A percentile compares a stretch with the other conserved stretches of the same genome.
Evolutionary conservation across 345 rosid species (phyloP).

Genomic region (Rhizophora apiculata): DNA sequence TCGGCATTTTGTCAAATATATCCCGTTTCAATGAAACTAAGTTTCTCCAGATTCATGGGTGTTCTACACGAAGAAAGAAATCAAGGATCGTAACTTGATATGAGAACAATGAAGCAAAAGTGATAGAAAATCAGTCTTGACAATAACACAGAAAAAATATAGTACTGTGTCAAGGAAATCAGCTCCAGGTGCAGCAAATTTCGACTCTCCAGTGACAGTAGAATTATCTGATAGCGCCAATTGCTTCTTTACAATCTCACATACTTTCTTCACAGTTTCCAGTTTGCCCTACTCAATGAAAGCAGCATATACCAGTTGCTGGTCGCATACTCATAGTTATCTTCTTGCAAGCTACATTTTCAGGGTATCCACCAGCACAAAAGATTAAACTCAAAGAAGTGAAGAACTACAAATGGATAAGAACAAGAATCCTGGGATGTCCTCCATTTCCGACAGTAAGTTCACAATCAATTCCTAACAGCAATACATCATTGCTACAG

Average conservation of each 20-base stretch:
- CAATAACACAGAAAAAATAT: not conserved
- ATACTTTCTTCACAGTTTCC: slow-evolving; percentile 40
- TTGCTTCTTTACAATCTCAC: slow-evolving; percentile 48
- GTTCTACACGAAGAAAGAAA: too few species aligned
- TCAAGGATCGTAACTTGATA: too few species aligned
- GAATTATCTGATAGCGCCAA: slow-evolving; percentile 38
- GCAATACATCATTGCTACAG: too few species aligned
- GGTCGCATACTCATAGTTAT: not conserved
- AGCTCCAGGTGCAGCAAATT: slow-evolving; percentile 45
- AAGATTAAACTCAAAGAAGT: not conserved
- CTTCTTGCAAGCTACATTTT: not conserved
- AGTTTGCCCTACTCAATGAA: slow-evolving; percentile 33
- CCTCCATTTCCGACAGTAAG: not conserved
- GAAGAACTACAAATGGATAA: too few species aligned
- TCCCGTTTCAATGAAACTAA: too few species aligned
- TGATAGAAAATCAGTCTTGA: too few species aligned
- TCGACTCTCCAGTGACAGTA: slow-evolving; percentile 41
- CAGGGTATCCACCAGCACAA: not conserved
- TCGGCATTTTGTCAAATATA: too few species aligned
- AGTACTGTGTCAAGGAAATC: slow-evolving; percentile 54
- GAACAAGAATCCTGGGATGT: not conserved
- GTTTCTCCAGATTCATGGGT: too few species aligned
- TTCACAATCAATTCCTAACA: too few species aligned
- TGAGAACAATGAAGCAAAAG: too few species aligned
- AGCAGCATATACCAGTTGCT: not conserved